Percentiles rank a stretch among this genome's conserved stretches.
Conservation (phyloP, 345 rosid species). For the Erodium maritimum region DNA sequence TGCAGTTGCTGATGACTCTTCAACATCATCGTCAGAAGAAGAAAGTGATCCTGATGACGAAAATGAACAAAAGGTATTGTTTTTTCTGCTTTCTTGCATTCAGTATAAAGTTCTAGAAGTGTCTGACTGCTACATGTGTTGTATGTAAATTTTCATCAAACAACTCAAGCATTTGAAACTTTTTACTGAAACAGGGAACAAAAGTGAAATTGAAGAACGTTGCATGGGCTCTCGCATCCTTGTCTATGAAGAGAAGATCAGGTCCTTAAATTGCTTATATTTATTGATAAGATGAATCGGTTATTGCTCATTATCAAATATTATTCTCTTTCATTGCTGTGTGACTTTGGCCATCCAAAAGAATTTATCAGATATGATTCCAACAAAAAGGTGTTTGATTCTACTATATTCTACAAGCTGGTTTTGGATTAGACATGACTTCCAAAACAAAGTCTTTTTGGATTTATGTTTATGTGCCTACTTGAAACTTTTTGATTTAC, state of each 20-base stretch:
- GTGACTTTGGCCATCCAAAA: not conserved
- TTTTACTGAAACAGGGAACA: conserved; percentile 28
- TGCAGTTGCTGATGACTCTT: conserved; percentile 55
- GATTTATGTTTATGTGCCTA: not conserved
- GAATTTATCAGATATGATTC: not conserved
- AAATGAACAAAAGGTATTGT: conserved; percentile 31
- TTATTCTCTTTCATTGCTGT: too few relatives aligned
- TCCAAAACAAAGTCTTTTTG: not conserved
- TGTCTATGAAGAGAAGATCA: conserved; percentile 54
- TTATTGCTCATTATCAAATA: not conserved
- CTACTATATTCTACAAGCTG: not conserved
- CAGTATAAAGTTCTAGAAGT: not conserved
- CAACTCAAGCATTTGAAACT: conserved; percentile 9
- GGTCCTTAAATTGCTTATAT: conserved; percentile 26
- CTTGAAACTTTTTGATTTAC: not conserved
- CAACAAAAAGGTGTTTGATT: not conserved
- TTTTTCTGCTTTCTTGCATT: conserved; percentile 8
- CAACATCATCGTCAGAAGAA: conserved; percentile 60
- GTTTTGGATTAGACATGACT: not conserved
- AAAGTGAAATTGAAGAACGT: conserved; percentile 73
- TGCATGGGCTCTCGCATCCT: conserved; percentile 79
- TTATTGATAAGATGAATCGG: not conserved
- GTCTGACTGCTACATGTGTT: not conserved
- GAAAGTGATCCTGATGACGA: conserved; percentile 46
- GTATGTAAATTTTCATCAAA: not conserved